These are phyloP conservation scores for Aspergillus glaucus DNA, from an alignment of 2,329 filamentous ascomycete genomes.

Conservation along the genomic window DNA sequence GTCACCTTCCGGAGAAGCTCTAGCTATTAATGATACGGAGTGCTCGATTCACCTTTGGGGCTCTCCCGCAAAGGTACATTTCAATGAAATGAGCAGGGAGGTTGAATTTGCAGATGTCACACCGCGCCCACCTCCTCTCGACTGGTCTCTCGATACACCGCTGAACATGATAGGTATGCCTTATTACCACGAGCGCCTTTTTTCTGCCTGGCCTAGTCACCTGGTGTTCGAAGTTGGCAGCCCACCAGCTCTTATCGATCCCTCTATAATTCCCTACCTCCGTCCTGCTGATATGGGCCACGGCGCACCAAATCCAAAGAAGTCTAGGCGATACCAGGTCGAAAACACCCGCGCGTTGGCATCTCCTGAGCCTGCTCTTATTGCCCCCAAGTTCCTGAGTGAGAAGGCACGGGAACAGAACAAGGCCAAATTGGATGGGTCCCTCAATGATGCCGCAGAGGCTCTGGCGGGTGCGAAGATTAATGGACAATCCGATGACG, in stretches of 20 bases:
- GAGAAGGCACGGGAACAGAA: conserved; percentile 71
- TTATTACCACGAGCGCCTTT: conserved; percentile 79
- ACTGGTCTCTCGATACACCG: conserved; percentile 69
- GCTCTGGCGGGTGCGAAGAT: conserved; percentile 63
- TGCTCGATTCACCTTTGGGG: conserved; percentile 82
- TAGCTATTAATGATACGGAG: conserved; percentile 73
- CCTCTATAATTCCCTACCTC: conserved; percentile 61
- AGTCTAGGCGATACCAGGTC: conserved; percentile 70
- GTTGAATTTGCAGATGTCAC: conserved; percentile 69
- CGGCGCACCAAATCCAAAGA: conserved; percentile 70
- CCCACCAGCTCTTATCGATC: conserved; percentile 69
- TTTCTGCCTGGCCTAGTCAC: conserved; percentile 85
- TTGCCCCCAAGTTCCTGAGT: conserved; percentile 85
- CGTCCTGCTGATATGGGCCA: conserved; percentile 68
- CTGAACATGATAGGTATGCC: conserved; percentile 84
- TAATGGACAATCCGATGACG: conserved; percentile 65
- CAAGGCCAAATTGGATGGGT: conserved; percentile 33
- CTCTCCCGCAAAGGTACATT: conserved; percentile 75
- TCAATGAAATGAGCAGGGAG: conserved; percentile 72
- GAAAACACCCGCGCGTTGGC: conserved; percentile 65
- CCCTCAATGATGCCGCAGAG: conserved; percentile 53
- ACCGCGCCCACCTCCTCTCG: conserved; percentile 56
- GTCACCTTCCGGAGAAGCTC: conserved; percentile 77
- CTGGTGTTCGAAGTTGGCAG: conserved; percentile 79
- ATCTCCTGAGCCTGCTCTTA: conserved; percentile 55